Percentiles rank a stretch among this genome's conserved stretches.
Conservation (phyloP, 1,139 yeast species). For the Lodderomyces parapsilosis region DNA sequence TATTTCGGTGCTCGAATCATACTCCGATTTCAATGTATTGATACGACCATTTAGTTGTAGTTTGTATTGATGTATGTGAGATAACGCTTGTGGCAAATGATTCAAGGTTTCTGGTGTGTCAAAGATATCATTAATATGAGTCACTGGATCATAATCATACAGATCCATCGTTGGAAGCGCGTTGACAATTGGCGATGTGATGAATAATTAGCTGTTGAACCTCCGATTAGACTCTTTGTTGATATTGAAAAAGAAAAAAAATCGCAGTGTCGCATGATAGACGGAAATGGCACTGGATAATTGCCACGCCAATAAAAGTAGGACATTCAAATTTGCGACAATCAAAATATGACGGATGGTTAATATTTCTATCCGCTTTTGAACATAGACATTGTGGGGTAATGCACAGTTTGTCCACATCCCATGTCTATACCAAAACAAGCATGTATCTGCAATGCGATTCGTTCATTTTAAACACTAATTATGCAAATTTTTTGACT, state of each 20-base stretch:
- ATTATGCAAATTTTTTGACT: not conserved
- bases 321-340: no score
- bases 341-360: no score
- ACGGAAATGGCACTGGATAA: no score
- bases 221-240: no score
- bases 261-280: not conserved
- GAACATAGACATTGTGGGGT: not conserved
- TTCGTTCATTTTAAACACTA: no score
- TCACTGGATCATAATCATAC: slow-evolving; percentile 18
- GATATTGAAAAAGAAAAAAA: not conserved
- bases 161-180: slow-evolving; percentile 18
- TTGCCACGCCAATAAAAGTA: no score
- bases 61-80: slow-evolving; percentile 44
- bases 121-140: slow-evolving; percentile 37
- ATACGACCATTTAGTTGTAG: slow-evolving; percentile 44
- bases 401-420: not conserved
- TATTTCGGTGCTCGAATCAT: slow-evolving; percentile 6
- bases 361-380: not conserved
- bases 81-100: slow-evolving; percentile 47
- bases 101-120: slow-evolving; percentile 41
- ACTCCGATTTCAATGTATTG: slow-evolving; percentile 10
- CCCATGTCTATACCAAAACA: not conserved
- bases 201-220: no score
- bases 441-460: not conserved
- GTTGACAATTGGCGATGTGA: no score